Evolutionary conservation across 176 grass and related monocot genomes (phyloP).

Genomic region (Phoenix dactylifera): DNA sequence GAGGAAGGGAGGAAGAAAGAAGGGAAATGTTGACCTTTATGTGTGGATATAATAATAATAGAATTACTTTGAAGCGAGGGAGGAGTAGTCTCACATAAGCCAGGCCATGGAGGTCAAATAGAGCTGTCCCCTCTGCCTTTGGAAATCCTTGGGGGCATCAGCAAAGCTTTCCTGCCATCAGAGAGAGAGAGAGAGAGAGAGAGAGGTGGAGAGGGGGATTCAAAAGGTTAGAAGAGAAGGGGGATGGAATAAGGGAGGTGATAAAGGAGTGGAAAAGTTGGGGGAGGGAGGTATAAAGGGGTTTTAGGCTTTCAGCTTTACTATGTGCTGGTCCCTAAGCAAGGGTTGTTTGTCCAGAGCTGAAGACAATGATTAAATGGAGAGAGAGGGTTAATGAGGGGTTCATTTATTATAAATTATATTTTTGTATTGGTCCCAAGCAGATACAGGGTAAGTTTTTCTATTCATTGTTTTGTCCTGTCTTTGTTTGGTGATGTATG

Average conservation of each 20-base stretch:
- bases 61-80: too few relatives aligned
- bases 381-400: neutral
- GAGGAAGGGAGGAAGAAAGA: neutral
- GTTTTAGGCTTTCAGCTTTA: conserved; percentile 5
- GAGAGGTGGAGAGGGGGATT: neutral
- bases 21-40: neutral
- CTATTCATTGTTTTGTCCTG: too few relatives aligned
- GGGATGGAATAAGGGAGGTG: too few relatives aligned
- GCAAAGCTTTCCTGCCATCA: conserved; percentile 60
- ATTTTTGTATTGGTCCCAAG: too few relatives aligned
- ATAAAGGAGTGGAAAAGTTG: neutral
- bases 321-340: neutral
- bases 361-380: conserved; percentile 3
- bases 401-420: too few relatives aligned
- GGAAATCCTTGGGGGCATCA: conserved; percentile 43
- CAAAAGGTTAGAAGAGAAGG: too few relatives aligned
- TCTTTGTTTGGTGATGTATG: too few relatives aligned
- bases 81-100: neutral
- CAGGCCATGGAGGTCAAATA: conserved; percentile 33
- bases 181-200: conserved; percentile 24
- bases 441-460: too few relatives aligned
- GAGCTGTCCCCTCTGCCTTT: conserved; percentile 26
- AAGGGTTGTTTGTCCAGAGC: neutral
- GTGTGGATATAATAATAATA: neutral
- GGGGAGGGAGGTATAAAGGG: neutral